Base-by-base conservation (phyloP, 2,329 filamentous ascomycete genomes). In the Nemania sp. region DNA sequence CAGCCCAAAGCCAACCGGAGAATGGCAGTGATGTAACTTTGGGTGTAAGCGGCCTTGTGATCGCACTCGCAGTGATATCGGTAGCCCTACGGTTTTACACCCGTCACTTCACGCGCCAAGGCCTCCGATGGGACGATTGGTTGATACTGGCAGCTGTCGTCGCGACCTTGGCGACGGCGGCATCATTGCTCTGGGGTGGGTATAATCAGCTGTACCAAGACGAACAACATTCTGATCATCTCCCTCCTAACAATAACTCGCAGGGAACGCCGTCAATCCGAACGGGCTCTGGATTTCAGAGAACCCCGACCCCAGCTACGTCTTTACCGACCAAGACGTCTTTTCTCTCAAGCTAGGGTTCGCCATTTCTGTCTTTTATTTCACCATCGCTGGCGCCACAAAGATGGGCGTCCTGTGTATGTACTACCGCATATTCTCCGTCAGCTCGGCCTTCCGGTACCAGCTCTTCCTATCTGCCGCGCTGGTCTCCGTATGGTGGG, bases 341-440 rank as follows among this genome's bases (percentile, higher is more conserved):
- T 37, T 59, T 2, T 62, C 56, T 20, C 30, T 57, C 3, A 54
- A 56, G 26, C 50, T 63, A 17, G 39, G 47, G 8, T 70, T 63
- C 19, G 43, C 59, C 23, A 51, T 60, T 3, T 59, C 65, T 8
- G 50, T 67, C 11, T 56, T 70, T 8, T 72, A 72, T 39, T 67
- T 67, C 31, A 64, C 62, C 5, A 62, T 68, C 5, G 49, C 65
- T 1, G 51, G 57, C 14, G 43, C 67, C 1, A 64, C 69, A 1
- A 70, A 70, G 45, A 41, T 69, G 0, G 67, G 65, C 1, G 66
- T 71, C 15, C 46, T 71, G 7, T 56, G 64, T 40, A 65, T 71
- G 61, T 71, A 71, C 54, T 54, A 64, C 7, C 63, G 65, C 19
- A 65, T 71, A 19, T 72, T 71, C 48, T 59, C 56, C 34, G 47